phyloP scores from a whole-genome alignment of 2,329 filamentous ascomycete species.

The Waltergamsia citrina region DNA sequence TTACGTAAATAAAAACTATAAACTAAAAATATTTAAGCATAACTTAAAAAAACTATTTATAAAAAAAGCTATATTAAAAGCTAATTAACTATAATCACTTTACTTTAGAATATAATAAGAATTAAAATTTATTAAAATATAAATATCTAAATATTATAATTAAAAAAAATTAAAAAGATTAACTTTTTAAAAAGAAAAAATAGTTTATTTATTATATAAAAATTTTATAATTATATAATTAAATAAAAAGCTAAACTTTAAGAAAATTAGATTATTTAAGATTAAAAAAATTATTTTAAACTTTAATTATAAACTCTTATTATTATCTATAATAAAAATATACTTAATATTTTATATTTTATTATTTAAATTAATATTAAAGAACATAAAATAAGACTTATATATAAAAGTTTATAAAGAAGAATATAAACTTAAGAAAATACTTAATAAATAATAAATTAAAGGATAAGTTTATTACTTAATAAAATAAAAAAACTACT shows the following conservation, averaged over 20 bases:
- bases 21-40: slow-evolving; percentile 1
- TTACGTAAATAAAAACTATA: slow-evolving; percentile 6
- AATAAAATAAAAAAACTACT: slow-evolving; percentile 10
- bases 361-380: slow-evolving; percentile 7
- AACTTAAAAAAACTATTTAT: not conserved
- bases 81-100: slow-evolving; percentile 5
- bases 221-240: slow-evolving; percentile 6
- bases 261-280: slow-evolving; percentile 10
- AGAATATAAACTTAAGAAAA: slow-evolving; percentile 8
- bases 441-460: slow-evolving; percentile 6
- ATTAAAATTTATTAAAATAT: slow-evolving; percentile 5
- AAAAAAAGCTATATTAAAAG: slow-evolving; percentile 5
- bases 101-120: slow-evolving; percentile 6
- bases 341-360: slow-evolving; percentile 12
- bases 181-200: slow-evolving; percentile 6
- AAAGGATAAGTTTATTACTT: slow-evolving; percentile 7
- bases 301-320: slow-evolving; percentile 10
- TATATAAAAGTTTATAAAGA: slow-evolving; percentile 5
- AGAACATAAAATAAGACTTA: slow-evolving; percentile 5
- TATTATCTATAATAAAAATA: slow-evolving; percentile 6
- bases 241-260: slow-evolving; percentile 7
- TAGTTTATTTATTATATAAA: slow-evolving; percentile 6
- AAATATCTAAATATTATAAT: slow-evolving; percentile 8
- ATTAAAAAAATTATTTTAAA: slow-evolving; percentile 8
- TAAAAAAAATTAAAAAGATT: slow-evolving; percentile 8